Evolutionary conservation across 495 filamentous ascomycete species (phyloP).

Genomic region (Oleoguttula mirabilis): DNA sequence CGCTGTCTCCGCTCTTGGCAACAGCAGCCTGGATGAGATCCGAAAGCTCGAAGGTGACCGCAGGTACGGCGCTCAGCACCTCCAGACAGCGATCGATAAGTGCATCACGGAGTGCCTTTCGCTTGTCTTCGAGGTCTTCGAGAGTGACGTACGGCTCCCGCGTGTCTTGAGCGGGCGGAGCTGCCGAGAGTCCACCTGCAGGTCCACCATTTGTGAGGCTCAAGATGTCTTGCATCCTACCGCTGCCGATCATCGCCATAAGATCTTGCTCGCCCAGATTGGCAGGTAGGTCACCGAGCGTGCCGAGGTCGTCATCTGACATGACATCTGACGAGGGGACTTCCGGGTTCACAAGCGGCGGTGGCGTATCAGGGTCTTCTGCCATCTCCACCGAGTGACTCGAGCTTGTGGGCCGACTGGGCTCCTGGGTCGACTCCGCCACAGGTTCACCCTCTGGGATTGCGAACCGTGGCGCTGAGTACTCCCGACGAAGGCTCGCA

Average conservation of each 20-base stretch:
- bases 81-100: constrained; percentile 84
- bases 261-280: constrained; percentile 1
- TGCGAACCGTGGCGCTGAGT: constrained; percentile 24
- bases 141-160: constrained; percentile 40
- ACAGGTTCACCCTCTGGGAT: constrained; percentile 46
- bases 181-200: neutral
- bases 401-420: neutral
- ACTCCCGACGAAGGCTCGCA: constrained; percentile 32
- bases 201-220: neutral
- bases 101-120: constrained; percentile 56
- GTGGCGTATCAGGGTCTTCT: neutral
- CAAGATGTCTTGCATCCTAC: neutral
- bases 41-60: constrained; percentile 81
- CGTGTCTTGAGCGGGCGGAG: constrained; percentile 6
- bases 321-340: neutral
- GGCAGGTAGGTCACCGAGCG: neutral
- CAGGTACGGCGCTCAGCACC: constrained; percentile 72
- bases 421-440: neutral
- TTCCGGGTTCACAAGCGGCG: neutral
- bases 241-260: constrained; percentile 10
- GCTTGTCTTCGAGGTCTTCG: constrained; percentile 73
- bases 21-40: constrained; percentile 73
- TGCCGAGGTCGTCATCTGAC: constrained; percentile 10
- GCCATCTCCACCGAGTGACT: constrained; percentile 11
- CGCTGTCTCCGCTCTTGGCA: constrained; percentile 52